phyloP scores from a whole-genome alignment of 2,329 filamentous ascomycete species.

The Plenodomus biglobosus region DNA sequence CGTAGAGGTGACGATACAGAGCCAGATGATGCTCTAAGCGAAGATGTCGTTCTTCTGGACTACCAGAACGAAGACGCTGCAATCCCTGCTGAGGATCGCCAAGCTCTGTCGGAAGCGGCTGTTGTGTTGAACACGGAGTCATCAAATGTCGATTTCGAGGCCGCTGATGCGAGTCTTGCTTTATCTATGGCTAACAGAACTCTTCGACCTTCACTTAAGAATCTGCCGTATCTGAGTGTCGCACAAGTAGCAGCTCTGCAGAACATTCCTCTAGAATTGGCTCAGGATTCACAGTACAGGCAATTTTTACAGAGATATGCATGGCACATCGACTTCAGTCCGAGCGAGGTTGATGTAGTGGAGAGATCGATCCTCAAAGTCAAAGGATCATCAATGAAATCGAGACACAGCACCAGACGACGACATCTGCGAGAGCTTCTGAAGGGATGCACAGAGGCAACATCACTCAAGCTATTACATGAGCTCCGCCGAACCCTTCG shows the following conservation, averaged over 20 bases:
- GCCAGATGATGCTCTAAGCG: background rate
- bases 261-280: slow-evolving; percentile 9
- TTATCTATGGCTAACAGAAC: slow-evolving; percentile 3
- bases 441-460: slow-evolving; percentile 23
- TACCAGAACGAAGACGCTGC: background rate
- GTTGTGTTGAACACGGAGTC: slow-evolving; percentile 20
- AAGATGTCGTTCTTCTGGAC: slow-evolving; percentile 3
- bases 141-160: slow-evolving; percentile 20
- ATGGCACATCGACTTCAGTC: slow-evolving; percentile 40
- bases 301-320: slow-evolving; percentile 33
- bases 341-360: slow-evolving; percentile 28
- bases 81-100: slow-evolving; percentile 10
- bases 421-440: slow-evolving; percentile 28
- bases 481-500: slow-evolving; percentile 17
- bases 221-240: slow-evolving; percentile 31
- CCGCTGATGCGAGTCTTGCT: slow-evolving; percentile 24
- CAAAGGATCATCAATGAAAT: background rate
- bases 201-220: background rate
- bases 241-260: slow-evolving; percentile 23
- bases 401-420: slow-evolving; percentile 15
- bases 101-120: slow-evolving; percentile 9
- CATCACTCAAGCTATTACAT: slow-evolving; percentile 20
- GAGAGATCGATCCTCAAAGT: slow-evolving; percentile 16
- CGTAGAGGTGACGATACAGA: background rate
- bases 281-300: slow-evolving; percentile 29